Evolutionary conservation across 306 rosid species (phyloP).

Genomic region (Cucurbita pepo): DNA sequence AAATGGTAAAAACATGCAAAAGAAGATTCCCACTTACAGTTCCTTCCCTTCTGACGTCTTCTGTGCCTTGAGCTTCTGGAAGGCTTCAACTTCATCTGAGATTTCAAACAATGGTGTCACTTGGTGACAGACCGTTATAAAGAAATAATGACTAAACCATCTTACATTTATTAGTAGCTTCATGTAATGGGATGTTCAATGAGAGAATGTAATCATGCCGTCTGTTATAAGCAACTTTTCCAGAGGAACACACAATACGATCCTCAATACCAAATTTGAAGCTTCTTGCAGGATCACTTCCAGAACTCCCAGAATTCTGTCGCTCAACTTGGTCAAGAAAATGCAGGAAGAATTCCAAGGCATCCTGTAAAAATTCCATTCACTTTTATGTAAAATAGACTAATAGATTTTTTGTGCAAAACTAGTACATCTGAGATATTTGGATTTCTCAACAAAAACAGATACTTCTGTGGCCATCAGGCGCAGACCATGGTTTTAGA

Average conservation of each 20-base stretch:
- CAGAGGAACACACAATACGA: constrained; percentile 80
- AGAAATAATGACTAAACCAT: constrained; percentile 7
- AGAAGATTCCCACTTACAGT: constrained; percentile 43
- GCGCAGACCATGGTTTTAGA: not conserved
- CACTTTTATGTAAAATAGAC: not conserved
- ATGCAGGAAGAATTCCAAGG: constrained; percentile 94
- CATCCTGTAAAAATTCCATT: constrained; percentile 44
- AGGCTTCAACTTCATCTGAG: constrained; percentile 71
- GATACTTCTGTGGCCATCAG: not conserved
- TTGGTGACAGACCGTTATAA: not conserved
- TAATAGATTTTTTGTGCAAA: not conserved
- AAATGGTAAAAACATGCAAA: constrained; percentile 4
- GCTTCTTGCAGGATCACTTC: constrained; percentile 64
- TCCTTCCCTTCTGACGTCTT: constrained; percentile 71
- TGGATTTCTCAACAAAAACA: not conserved
- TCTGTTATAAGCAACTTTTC: constrained; percentile 83
- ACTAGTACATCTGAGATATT: not conserved
- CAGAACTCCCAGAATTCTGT: constrained; percentile 44
- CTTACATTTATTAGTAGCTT: constrained; percentile 76
- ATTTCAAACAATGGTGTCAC: constrained; percentile 20
- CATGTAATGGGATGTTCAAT: constrained; percentile 69
- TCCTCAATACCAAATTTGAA: constrained; percentile 97
- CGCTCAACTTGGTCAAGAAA: constrained; percentile 91
- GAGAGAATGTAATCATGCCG: constrained; percentile 85
- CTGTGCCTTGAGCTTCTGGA: constrained; percentile 57